Percentiles rank a stretch among this genome's conserved stretches.
Conservation (phyloP, 352 stramenopile genomes). For the Phytophthora brassicae region DNA sequence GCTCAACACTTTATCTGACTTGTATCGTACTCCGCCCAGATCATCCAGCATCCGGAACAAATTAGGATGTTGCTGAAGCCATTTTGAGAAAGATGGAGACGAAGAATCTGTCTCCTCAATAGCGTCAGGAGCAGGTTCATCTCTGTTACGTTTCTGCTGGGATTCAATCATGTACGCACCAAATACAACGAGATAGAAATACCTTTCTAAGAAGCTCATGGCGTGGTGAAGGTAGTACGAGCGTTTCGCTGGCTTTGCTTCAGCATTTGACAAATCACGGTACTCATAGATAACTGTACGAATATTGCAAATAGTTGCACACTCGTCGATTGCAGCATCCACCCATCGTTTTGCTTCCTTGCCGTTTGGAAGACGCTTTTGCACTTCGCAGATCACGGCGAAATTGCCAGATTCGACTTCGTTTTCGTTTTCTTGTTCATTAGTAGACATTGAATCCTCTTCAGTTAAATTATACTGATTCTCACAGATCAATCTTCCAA, state of each 20-base stretch:
- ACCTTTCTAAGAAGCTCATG: constrained; percentile 84
- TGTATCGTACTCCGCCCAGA: constrained; percentile 77
- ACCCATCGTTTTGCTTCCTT: constrained; percentile 73
- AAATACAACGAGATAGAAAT: constrained; percentile 90
- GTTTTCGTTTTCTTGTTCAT: not conserved
- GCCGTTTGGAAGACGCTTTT: constrained; percentile 53
- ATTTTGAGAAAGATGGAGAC: constrained; percentile 74
- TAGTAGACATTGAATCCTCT: constrained; percentile 1
- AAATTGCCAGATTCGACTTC: constrained; percentile 55
- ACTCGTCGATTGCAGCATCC: constrained; percentile 68
- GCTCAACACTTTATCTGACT: constrained; percentile 79
- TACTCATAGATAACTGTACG: constrained; percentile 80
- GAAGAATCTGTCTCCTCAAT: constrained; percentile 21
- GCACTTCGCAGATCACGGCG: constrained; percentile 65
- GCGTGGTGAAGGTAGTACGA: constrained; percentile 86
- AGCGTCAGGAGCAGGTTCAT: constrained; percentile 13
- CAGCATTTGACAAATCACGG: constrained; percentile 68
- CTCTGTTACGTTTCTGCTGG: constrained; percentile 12
- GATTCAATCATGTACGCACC: constrained; percentile 72
- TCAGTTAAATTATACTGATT: constrained; percentile 33
- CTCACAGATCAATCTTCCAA: constrained; percentile 69
- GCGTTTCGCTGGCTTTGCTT: constrained; percentile 76
- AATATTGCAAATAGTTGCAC: constrained; percentile 77
- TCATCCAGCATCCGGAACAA: constrained; percentile 79
- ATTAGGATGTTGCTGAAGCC: constrained; percentile 71